Percentiles rank a stretch among this genome's conserved stretches.
These are phyloP conservation scores for Ambrosia artemisiifolia DNA, from an alignment of 129 eudicot species.

Conservation along the genomic window DNA sequence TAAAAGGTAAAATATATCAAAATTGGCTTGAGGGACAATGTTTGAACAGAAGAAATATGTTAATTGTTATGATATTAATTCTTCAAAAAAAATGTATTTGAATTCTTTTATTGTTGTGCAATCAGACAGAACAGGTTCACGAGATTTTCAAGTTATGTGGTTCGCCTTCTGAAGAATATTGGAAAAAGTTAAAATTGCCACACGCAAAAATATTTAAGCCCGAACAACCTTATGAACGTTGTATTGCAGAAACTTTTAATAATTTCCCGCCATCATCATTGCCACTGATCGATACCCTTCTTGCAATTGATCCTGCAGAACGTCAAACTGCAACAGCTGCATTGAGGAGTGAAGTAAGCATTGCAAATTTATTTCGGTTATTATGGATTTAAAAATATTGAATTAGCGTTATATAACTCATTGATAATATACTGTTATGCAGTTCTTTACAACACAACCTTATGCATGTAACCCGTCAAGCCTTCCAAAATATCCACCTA, in stretches of 20 bases:
- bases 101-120: neutral
- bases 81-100: neutral
- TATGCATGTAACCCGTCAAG: conserved; percentile 91
- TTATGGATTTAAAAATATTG: neutral
- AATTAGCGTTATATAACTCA: neutral
- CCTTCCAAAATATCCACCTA: conserved; percentile 95
- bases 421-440: neutral
- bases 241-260: conserved; percentile 60
- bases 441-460: conserved; percentile 86
- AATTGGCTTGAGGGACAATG: too few species aligned
- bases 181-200: conserved; percentile 82
- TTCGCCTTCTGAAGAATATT: conserved; percentile 85
- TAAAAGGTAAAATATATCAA: too few species aligned
- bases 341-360: conserved; percentile 56
- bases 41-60: too few species aligned
- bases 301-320: conserved; percentile 85
- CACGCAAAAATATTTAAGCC: conserved; percentile 81
- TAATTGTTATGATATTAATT: neutral
- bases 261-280: conserved; percentile 64
- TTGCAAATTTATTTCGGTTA: neutral
- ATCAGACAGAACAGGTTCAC: conserved; percentile 78
- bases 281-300: conserved; percentile 75
- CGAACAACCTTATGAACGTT: too few species aligned
- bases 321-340: conserved; percentile 78
- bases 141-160: conserved; percentile 84